These are phyloP conservation scores for Tetracladium marchalianum DNA, from an alignment of 495 filamentous ascomycete genomes.

Conservation along the genomic window DNA sequence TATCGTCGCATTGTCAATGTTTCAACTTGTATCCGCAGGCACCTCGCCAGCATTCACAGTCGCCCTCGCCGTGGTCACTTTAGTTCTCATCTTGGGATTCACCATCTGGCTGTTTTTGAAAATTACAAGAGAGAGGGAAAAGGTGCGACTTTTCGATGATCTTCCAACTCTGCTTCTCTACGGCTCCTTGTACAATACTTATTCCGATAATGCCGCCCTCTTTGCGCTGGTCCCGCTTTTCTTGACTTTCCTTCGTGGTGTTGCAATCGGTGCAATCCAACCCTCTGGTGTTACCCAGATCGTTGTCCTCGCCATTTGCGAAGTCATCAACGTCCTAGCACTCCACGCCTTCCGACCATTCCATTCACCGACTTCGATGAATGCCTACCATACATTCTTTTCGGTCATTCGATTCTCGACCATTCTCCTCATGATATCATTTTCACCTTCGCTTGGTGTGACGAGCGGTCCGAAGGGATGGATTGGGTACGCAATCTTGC, in stretches of 20 bases:
- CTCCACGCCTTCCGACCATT: slow-evolving; percentile 86
- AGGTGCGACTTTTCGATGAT: slow-evolving; percentile 84
- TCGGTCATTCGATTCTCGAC: slow-evolving; percentile 65
- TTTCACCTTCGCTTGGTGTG: slow-evolving; percentile 72
- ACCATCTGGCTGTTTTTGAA: slow-evolving; percentile 69
- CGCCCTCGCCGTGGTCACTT: slow-evolving; percentile 60
- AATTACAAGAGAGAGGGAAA: slow-evolving; percentile 70
- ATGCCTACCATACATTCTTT: slow-evolving; percentile 83
- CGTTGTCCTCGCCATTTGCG: slow-evolving; percentile 84
- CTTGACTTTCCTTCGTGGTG: slow-evolving; percentile 72
- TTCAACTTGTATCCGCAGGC: slow-evolving; percentile 73
- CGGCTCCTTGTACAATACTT: slow-evolving; percentile 96
- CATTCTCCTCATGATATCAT: slow-evolving; percentile 76
- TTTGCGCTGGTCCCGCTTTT: slow-evolving; percentile 82
- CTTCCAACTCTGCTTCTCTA: slow-evolving; percentile 81
- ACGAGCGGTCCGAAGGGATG: slow-evolving; percentile 73
- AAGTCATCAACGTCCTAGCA: slow-evolving; percentile 82
- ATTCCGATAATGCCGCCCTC: slow-evolving; percentile 74
- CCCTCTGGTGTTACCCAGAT: slow-evolving; percentile 88
- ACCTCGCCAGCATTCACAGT: slow-evolving; percentile 58
- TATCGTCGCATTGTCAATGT: slow-evolving; percentile 74
- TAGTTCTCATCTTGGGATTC: slow-evolving; percentile 61
- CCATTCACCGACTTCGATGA: slow-evolving; percentile 92
- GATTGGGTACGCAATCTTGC: slow-evolving; percentile 88
- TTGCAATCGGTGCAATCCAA: slow-evolving; percentile 87